Conservation (phyloP, 495 filamentous ascomycete genomes). For the Lichenothelia convexa region DNA sequence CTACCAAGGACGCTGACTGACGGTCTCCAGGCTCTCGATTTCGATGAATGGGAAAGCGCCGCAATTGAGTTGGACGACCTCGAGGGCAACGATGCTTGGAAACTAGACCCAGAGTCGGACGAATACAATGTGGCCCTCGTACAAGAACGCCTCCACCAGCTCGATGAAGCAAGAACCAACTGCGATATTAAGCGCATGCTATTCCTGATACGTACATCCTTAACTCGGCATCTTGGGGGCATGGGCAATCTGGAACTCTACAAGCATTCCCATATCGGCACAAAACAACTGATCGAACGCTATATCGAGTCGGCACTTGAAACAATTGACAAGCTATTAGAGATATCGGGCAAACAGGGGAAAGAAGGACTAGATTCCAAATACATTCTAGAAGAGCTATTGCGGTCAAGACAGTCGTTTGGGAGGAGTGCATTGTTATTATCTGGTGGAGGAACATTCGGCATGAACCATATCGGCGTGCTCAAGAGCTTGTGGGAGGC, state of each 20-base stretch:
- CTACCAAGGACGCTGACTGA: conserved; percentile 1
- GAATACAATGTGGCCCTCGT: conserved; percentile 60
- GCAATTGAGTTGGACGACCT: conserved; percentile 65
- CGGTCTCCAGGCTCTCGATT: conserved; percentile 14
- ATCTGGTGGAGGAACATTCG: conserved; percentile 83
- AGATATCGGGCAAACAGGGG: conserved; percentile 37
- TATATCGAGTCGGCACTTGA: conserved; percentile 65
- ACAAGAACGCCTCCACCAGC: conserved; percentile 43
- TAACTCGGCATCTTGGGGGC: conserved; percentile 65
- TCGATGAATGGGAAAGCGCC: conserved; percentile 25
- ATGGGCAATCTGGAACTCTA: conserved; percentile 77
- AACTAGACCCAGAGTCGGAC: conserved; percentile 37
- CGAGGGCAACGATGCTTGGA: conserved; percentile 73
- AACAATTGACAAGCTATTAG: conserved; percentile 52
- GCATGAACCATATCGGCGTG: conserved; percentile 94
- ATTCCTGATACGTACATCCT: conserved; percentile 58
- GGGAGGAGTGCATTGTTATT: conserved; percentile 73
- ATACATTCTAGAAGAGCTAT: conserved; percentile 53
- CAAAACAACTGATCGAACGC: conserved; percentile 66
- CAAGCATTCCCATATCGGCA: conserved; percentile 68
- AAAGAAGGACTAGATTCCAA: conserved; percentile 38
- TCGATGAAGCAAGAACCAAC: conserved; percentile 56
- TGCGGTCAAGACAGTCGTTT: conserved; percentile 69
- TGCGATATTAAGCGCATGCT: conserved; percentile 63
- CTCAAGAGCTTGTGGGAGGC: conserved; percentile 65